Evolutionary conservation across 257 asterid genomes (phyloP), one percentile per base, ranked within the genome.

Genomic region (Coffea canephora): DNA sequence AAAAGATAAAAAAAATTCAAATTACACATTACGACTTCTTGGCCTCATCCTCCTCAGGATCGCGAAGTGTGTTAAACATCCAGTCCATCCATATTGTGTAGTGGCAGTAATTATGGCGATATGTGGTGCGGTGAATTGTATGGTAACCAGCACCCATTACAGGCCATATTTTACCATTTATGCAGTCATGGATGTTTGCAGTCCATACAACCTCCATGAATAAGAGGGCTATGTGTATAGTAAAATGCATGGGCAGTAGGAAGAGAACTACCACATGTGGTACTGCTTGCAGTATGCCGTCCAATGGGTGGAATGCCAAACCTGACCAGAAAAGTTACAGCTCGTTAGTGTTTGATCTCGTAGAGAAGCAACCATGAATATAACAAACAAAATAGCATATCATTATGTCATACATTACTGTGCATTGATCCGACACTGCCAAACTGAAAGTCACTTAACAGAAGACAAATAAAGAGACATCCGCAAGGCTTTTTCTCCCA

Each of bases 111-210:
- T 96, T 96, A 69, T 96, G 99, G 39, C 96, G 97, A 82, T 94
- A 96, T 0, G 99, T 96, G 65, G 99, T 94, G 91, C 94, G 99
- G 85, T 94, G 99, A 71, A 96, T 94, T 85, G 99, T 94, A 77
- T 96, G 98, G 87, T 94, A 92, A 62, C 97, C 99, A 2, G 99
- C 97, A 69, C 99, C 99, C 98, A 96, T 92, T 5, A 92, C 95
- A 1, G 98, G 98, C 98, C 99, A 96, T 70, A 91, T 70, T 82
- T 92, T 92, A 15, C 89, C 95, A 8, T 96, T 92, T 83, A 94
- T 92, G 88, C 97, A 92, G 87, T 96, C 97, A 9, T 96, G 98
- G 79, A 96, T 94, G 77, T 94, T 92, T 69, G 99, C 97, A 27
- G 98, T 89, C 99, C 99, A 96, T 82, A 94, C 79, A 76, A 83